phyloP scores from a whole-genome alignment of 1,284 basidiomycete genomes.

The Boletus mariae region DNA sequence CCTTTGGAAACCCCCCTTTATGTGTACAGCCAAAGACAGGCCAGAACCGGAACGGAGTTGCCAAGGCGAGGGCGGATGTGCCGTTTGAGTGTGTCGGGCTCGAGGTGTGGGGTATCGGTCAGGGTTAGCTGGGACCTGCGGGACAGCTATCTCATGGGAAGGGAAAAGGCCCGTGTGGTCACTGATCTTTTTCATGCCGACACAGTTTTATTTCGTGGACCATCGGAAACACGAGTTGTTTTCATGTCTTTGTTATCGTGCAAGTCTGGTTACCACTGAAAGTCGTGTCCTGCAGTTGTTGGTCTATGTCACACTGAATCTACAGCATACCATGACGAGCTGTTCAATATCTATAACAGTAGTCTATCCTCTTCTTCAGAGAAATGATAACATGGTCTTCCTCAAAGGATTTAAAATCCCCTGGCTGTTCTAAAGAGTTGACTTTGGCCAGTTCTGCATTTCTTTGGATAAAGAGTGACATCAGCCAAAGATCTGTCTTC shows the following conservation, averaged over 20 bases:
- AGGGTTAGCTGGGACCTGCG: slow-evolving; percentile 7
- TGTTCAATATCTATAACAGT: no score
- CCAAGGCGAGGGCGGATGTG: slow-evolving; percentile 39
- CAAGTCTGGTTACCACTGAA: not conserved
- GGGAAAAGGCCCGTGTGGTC: not conserved
- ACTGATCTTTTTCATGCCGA: not conserved
- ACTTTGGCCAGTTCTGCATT: no score
- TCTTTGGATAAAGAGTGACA: no score
- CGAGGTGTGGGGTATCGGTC: slow-evolving; percentile 79
- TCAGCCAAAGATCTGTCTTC: no score
- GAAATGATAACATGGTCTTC: no score
- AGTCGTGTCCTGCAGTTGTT: no score
- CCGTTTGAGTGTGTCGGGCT: slow-evolving; percentile 82
- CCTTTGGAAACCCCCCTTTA: slow-evolving; percentile 85
- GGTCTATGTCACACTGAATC: no score
- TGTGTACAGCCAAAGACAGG: slow-evolving; percentile 41
- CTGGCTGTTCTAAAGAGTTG: no score
- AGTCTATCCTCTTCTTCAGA: no score
- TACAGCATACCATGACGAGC: no score
- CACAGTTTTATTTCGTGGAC: not conserved
- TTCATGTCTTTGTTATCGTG: not conserved
- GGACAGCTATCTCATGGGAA: not conserved
- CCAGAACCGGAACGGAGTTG: slow-evolving; percentile 26
- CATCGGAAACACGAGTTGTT: not conserved
- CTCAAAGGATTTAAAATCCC: no score